A percentile compares a stretch with the other conserved stretches of the same genome.
These are phyloP conservation scores for Chaetoceros tenuissimus DNA, from an alignment of 108 stramenopile species.

Conservation along the genomic window DNA sequence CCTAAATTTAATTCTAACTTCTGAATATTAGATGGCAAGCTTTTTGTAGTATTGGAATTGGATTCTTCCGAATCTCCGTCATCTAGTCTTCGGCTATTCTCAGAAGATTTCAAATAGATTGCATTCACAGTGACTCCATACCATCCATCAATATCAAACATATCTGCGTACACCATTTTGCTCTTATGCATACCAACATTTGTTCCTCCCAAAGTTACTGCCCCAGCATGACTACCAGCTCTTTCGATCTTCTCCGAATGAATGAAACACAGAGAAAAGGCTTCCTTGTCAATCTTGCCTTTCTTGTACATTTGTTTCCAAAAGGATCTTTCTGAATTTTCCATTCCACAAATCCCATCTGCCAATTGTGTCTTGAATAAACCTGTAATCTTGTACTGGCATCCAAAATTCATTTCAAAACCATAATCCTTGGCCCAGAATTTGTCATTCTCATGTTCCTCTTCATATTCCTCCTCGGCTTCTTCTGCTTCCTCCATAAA, in stretches of 20 bases:
- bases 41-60: not conserved
- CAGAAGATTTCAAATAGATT: slow-evolving; percentile 17
- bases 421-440: slow-evolving; percentile 18
- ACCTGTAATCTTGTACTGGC: slow-evolving; percentile 77
- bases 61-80: slow-evolving; percentile 37
- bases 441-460: slow-evolving; percentile 16
- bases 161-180: slow-evolving; percentile 72
- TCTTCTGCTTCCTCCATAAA: slow-evolving; percentile 10
- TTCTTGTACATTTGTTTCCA: slow-evolving; percentile 58
- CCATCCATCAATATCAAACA: slow-evolving; percentile 38
- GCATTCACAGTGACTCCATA: slow-evolving; percentile 54
- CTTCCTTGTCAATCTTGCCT: slow-evolving; percentile 20
- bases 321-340: slow-evolving; percentile 30
- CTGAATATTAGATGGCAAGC: slow-evolving; percentile 6
- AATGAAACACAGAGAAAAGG: slow-evolving; percentile 61
- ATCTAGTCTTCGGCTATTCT: slow-evolving; percentile 32
- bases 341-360: slow-evolving; percentile 73
- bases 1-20: slow-evolving; percentile 8
- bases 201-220: slow-evolving; percentile 80
- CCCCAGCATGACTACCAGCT: slow-evolving; percentile 56
- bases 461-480: not conserved
- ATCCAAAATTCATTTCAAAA: slow-evolving; percentile 83
- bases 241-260: slow-evolving; percentile 25
- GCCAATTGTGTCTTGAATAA: slow-evolving; percentile 84
- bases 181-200: slow-evolving; percentile 62